phyloP scores from a whole-genome alignment of 257 asterid species.

The Hygrophila difformis region DNA sequence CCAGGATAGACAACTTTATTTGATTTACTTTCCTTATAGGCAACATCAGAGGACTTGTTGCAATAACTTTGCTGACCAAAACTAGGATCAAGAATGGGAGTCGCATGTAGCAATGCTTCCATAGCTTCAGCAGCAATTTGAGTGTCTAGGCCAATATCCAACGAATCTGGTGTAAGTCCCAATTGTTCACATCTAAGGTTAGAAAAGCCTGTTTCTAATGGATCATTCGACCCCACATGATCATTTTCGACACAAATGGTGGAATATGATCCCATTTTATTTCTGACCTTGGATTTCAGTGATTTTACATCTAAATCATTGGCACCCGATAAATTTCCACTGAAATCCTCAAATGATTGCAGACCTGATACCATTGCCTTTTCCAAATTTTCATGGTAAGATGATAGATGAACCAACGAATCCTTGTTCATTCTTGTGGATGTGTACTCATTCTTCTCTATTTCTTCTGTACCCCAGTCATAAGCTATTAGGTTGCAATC shows the following conservation, averaged over 20 bases:
- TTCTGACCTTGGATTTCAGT: slow-evolving; percentile 10
- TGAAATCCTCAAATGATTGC: slow-evolving; percentile 20
- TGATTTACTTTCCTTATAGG: slow-evolving; percentile 14
- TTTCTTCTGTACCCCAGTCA: slow-evolving; percentile 51
- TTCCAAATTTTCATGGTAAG: slow-evolving; percentile 16
- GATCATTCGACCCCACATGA: slow-evolving; percentile 25
- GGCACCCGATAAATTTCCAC: slow-evolving; percentile 12
- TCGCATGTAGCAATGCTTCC: slow-evolving; percentile 49
- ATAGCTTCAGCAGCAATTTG: slow-evolving; percentile 94
- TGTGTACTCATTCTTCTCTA: slow-evolving; percentile 18
- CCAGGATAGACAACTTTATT: slow-evolving; percentile 10
- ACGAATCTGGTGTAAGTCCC: slow-evolving; percentile 21
- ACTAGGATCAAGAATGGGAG: slow-evolving; percentile 23
- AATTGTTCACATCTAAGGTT: slow-evolving; percentile 6
- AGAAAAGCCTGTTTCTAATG: slow-evolving; percentile 18
- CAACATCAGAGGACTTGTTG: slow-evolving; percentile 12
- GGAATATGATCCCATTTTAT: slow-evolving; percentile 17
- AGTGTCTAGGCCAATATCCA: slow-evolving; percentile 59
- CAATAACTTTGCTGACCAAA: slow-evolving; percentile 12
- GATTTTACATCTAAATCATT: slow-evolving; percentile 8
- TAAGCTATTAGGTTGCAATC: slow-evolving; percentile 29
- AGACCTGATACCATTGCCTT: slow-evolving; percentile 17
- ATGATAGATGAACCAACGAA: slow-evolving; percentile 15
- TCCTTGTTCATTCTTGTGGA: slow-evolving; percentile 20
- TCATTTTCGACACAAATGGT: slow-evolving; percentile 14